Evolutionary conservation across 2,329 filamentous ascomycete genomes (phyloP), one percentile per base, ranked within the genome.

Genomic region (Orbilia quercus): DNA sequence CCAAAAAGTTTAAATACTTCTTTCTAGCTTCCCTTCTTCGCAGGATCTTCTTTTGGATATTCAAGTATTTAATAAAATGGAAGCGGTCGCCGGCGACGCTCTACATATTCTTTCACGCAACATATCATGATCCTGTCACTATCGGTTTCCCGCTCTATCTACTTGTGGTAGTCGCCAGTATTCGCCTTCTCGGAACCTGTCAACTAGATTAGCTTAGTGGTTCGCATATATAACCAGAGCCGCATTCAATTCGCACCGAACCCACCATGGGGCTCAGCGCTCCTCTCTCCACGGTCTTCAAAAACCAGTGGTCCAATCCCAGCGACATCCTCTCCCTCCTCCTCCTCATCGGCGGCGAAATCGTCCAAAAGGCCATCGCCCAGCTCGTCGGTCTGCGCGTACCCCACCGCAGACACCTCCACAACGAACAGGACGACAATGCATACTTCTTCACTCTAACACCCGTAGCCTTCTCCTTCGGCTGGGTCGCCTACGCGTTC

Each of bases 291-390:
- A 42, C 28, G 18, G 50, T 66, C 31, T 40, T 76, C 9, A 57
- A 51, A n/a, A 44, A 54, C 60, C 75, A 76, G 48, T 76, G 64
- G 65, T 22, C 51, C 31, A 69, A 69, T 31, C 75, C 75, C 4
- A 51, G 59, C 44, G 75, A 76, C 55, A 66, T 78, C 31, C 78
- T 80, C 53, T 76, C 76, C 25, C 74, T 81, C 3, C 77, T 81
- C 2, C 78, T 82, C 7, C 75, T 81, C 20, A 75, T 81, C 22
- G 80, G 81, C 44, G 79, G 79, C 1, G 79, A 81, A 34, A 76
- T 82, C 1, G 76, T 82, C 22, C 69, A 62, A 7, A 77, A 75
- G 6, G 80, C 80, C 3, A 75, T 81, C 1, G 80, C 79, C 0
- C 79, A 81, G 53, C 65, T 79, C 1, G 70, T 74, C 36, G 79